Conservation (phyloP, 176 grass and related monocot species). For the Juncus inflexus region DNA sequence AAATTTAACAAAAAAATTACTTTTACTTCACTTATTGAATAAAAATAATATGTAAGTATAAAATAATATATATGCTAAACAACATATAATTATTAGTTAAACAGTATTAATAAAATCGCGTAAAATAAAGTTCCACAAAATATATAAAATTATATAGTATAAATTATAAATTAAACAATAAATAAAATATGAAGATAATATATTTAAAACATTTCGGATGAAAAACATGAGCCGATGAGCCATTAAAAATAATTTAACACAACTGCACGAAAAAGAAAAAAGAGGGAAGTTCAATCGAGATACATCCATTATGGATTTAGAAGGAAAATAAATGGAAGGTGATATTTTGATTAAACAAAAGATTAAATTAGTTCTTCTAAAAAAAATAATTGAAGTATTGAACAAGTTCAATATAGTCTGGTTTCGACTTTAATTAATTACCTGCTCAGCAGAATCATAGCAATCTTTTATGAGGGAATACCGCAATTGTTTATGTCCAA, state of each 20-base stretch:
- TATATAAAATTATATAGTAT: no score
- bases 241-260: neutral
- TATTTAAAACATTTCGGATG: neutral
- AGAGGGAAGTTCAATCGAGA: neutral
- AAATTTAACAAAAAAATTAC: no score
- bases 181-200: no score
- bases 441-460: slow-evolving; percentile 14
- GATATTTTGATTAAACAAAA: neutral
- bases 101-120: no score
- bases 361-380: neutral
- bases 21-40: no score
- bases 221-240: neutral
- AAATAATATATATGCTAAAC: no score
- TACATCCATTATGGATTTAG: neutral
- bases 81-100: no score
- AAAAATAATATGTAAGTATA: no score
- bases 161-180: no score
- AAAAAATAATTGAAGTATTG: neutral
- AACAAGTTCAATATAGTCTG: neutral
- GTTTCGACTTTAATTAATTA: neutral
- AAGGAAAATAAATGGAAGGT: neutral
- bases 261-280: neutral
- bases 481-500: no score
- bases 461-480: slow-evolving; percentile 2
- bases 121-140: no score